These are phyloP conservation scores for Euryodendron excelsum DNA, from an alignment of 148 eudicot genomes.

Conservation along the genomic window DNA sequence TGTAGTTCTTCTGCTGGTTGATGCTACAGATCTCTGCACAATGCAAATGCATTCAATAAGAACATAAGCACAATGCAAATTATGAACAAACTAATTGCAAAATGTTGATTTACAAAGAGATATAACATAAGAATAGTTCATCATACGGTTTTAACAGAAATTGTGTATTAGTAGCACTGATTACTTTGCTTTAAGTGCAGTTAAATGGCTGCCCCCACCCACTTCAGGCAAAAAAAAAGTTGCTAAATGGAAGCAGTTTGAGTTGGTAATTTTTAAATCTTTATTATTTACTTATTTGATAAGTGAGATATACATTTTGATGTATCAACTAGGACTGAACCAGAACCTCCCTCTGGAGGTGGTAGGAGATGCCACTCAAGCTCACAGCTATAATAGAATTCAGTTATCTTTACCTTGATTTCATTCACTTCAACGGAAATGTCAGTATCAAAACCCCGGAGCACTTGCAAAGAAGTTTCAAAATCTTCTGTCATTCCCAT, in stretches of 20 bases:
- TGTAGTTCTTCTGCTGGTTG: slow-evolving; percentile 67
- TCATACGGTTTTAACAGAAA: not conserved
- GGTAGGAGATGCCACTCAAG: no score
- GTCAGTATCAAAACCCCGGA: slow-evolving; percentile 90
- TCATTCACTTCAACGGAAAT: slow-evolving; percentile 82
- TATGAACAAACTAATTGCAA: not conserved
- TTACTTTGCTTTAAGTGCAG: no score
- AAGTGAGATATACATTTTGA: not conserved
- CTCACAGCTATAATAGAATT: not conserved
- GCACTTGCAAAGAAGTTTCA: slow-evolving; percentile 95
- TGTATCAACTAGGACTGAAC: no score
- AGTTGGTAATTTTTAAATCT: not conserved
- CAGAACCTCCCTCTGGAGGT: no score
- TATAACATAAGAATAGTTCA: not conserved
- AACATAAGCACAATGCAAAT: slow-evolving; percentile 22
- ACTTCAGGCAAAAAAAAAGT: no score
- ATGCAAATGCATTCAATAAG: not conserved
- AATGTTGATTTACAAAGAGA: no score
- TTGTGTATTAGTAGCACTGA: not conserved
- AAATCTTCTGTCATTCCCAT: slow-evolving; percentile 91
- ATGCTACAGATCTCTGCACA: slow-evolving; percentile 81
- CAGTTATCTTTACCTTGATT: slow-evolving; percentile 62
- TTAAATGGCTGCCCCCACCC: no score
- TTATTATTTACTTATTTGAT: no score
- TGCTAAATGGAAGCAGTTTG: no score